Conservation (phyloP, 2,329 filamentous ascomycete genomes). For the Scedosporium boydii region DNA sequence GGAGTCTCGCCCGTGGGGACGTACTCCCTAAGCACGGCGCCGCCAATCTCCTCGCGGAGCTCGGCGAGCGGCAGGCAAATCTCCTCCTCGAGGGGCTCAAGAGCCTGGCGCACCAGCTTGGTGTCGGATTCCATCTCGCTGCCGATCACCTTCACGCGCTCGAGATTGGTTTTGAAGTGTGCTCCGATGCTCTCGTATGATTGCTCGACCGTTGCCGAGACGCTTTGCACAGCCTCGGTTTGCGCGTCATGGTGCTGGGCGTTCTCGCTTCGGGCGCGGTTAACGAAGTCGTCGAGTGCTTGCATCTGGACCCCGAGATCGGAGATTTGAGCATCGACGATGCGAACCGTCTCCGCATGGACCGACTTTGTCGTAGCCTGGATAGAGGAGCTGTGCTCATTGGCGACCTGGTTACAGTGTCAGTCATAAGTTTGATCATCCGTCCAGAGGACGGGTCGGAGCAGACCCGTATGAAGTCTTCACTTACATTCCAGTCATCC, state of each 20-base stretch:
- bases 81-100: slow-evolving; percentile 49
- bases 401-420: slow-evolving; percentile 47
- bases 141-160: slow-evolving; percentile 59
- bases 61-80: slow-evolving; percentile 61
- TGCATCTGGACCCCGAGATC: slow-evolving; percentile 85
- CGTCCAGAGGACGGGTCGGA: slow-evolving; percentile 32
- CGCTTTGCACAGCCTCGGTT: slow-evolving; percentile 49
- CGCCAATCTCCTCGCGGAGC: slow-evolving; percentile 60
- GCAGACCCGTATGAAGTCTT: not conserved
- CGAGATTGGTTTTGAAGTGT: slow-evolving; percentile 60
- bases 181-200: slow-evolving; percentile 64
- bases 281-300: slow-evolving; percentile 83
- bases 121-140: slow-evolving; percentile 56
- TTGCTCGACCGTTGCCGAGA: slow-evolving; percentile 60
- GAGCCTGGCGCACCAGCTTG: slow-evolving; percentile 44
- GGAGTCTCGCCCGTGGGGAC: slow-evolving; percentile 78
- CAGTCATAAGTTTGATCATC: slow-evolving; percentile 16
- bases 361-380: slow-evolving; percentile 77
- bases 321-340: slow-evolving; percentile 80
- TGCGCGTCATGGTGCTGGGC: slow-evolving; percentile 66
- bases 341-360: slow-evolving; percentile 80
- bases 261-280: slow-evolving; percentile 72
- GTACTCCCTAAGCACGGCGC: slow-evolving; percentile 66
- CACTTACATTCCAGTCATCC: slow-evolving; percentile 70
- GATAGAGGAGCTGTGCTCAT: slow-evolving; percentile 73